These are phyloP conservation scores for Suillus subluteus DNA, from an alignment of 768 basidiomycete species.

Conservation along the genomic window DNA sequence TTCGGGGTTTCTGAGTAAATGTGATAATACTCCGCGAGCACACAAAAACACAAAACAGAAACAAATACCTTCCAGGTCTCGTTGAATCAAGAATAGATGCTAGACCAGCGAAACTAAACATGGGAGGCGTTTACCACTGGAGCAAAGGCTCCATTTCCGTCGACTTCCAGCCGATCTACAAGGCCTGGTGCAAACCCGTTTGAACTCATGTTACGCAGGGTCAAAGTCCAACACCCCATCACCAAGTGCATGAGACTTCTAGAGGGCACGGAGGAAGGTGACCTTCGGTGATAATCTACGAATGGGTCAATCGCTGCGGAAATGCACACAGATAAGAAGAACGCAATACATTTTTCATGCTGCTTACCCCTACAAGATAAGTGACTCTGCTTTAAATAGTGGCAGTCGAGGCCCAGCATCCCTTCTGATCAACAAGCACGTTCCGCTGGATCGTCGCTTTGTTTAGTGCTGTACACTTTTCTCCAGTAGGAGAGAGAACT, in stretches of 20 bases:
- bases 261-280: background rate
- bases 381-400: background rate
- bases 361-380: slow-evolving; percentile 2
- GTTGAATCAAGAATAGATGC: slow-evolving; percentile 3
- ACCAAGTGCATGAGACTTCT: slow-evolving; percentile 5
- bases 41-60: slow-evolving; percentile 7
- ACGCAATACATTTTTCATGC: background rate
- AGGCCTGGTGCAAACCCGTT: background rate
- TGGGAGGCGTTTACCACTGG: background rate
- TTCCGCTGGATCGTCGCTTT: background rate
- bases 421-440: background rate
- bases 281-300: background rate
- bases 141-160: background rate
- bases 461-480: background rate
- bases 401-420: background rate
- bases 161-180: background rate
- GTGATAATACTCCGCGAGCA: slow-evolving; percentile 8
- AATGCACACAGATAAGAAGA: background rate
- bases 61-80: slow-evolving; percentile 4
- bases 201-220: background rate
- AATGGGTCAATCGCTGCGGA: background rate
- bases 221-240: background rate
- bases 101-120: background rate
- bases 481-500: background rate
- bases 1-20: slow-evolving; percentile 9